These are phyloP conservation scores for Boletus rubropictus DNA, from an alignment of 768 basidiomycete species.

Conservation along the genomic window DNA sequence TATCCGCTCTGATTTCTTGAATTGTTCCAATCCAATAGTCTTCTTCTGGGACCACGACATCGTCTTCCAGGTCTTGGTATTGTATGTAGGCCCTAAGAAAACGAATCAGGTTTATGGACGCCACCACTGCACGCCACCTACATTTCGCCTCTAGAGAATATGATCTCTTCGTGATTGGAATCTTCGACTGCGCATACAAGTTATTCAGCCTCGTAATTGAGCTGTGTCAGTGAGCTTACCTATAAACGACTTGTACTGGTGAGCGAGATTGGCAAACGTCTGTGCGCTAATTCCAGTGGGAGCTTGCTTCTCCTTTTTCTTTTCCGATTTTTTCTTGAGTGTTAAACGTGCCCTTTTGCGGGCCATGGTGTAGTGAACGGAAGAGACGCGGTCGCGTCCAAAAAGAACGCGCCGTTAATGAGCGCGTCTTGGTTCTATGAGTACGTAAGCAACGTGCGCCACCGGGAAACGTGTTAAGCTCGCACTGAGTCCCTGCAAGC, in stretches of 20 bases:
- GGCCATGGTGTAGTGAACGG: constrained; percentile 18
- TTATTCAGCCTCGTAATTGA: not conserved
- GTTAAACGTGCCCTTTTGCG: constrained; percentile 19
- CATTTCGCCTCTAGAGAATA: constrained; percentile 33
- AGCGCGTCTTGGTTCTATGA: constrained; percentile 15
- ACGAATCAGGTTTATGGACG: not conserved
- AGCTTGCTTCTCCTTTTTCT: not conserved
- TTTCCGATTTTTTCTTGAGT: constrained; percentile 9
- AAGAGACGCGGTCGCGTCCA: constrained; percentile 16
- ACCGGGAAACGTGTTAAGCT: constrained; percentile 10
- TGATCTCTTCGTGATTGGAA: constrained; percentile 7
- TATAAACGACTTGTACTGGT: constrained; percentile 9
- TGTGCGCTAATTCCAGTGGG: constrained; percentile 5
- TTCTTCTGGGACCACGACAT: constrained; percentile 20
- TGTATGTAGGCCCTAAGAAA: constrained; percentile 33
- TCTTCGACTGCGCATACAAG: constrained; percentile 12
- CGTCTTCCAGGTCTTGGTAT: not conserved
- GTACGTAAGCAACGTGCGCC: constrained; percentile 21
- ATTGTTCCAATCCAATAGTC: constrained; percentile 52
- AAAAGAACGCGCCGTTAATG: constrained; percentile 25
- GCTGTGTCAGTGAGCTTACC: constrained; percentile 11
- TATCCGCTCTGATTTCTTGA: constrained; percentile 36
- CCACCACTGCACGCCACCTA: constrained; percentile 11
- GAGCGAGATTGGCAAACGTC: constrained; percentile 12
- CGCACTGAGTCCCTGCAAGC: not conserved